phyloP scores from a whole-genome alignment of 2,329 filamentous ascomycete genomes.

The Diaporthe australafricana region DNA sequence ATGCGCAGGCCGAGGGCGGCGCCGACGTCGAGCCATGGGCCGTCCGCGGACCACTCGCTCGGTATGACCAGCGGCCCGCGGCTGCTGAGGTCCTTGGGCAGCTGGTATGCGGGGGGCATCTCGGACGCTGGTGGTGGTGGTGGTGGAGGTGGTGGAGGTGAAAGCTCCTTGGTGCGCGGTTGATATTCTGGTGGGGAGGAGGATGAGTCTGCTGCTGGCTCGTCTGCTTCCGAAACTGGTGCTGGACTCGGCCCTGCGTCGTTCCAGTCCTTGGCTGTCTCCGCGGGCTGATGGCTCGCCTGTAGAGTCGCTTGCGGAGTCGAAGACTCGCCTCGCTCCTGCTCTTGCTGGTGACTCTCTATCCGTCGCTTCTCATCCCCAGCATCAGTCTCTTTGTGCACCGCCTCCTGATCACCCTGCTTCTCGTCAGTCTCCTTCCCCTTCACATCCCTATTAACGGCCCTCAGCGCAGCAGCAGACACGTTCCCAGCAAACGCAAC shows the following conservation, averaged over 20 bases:
- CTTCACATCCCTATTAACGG: not conserved
- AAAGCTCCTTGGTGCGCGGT: not conserved
- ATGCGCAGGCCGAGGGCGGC: not conserved
- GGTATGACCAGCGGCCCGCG: slow-evolving; percentile 11
- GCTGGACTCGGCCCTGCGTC: not conserved
- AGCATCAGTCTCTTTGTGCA: not conserved
- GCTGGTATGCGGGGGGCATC: slow-evolving; percentile 7
- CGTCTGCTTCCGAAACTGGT: not conserved
- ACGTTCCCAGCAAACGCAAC: not conserved
- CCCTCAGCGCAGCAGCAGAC: not conserved
- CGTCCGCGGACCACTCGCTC: not conserved
- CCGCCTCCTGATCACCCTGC: not conserved
- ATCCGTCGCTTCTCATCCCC: not conserved
- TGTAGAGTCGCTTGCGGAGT: not conserved
- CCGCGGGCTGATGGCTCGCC: too few relatives aligned
- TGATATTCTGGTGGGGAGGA: not conserved
- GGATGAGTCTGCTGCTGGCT: not conserved
- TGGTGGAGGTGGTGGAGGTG: not conserved
- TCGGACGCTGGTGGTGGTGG: not conserved
- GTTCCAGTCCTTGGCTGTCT: not conserved
- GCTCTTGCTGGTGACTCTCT: too few relatives aligned
- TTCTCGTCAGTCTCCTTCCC: not conserved
- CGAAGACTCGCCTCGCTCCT: not conserved
- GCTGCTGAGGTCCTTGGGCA: not conserved
- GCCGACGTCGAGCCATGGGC: slow-evolving; percentile 14